Percentiles rank a stretch among this genome's conserved stretches.
Evolutionary conservation across 106 monocot genomes (phyloP).

Genomic region (Iris macrosiphon): DNA sequence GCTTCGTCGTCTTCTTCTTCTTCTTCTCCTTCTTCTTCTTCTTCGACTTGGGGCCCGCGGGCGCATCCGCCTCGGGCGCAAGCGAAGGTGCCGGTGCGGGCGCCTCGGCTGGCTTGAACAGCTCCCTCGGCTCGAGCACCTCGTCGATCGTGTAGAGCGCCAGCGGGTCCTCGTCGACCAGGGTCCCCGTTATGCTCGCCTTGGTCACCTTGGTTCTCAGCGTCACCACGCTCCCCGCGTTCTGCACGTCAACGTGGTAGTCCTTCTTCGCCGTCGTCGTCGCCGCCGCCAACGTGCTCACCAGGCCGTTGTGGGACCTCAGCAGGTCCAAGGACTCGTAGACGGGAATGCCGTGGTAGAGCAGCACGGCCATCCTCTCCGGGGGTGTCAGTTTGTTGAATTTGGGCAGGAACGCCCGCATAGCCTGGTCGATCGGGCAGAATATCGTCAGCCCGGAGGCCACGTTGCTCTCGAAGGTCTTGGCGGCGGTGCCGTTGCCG

Average conservation of each 20-base stretch:
- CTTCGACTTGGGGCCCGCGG: not conserved
- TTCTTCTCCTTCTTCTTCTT: not conserved
- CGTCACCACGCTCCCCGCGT: slow-evolving; percentile 19
- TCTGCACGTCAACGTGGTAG: slow-evolving; percentile 22
- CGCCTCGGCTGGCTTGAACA: slow-evolving; percentile 19
- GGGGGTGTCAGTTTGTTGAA: slow-evolving; percentile 70
- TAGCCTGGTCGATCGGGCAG: slow-evolving; percentile 64
- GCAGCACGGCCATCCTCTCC: slow-evolving; percentile 41
- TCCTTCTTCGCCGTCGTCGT: slow-evolving; percentile 8
- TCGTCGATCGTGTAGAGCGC: slow-evolving; percentile 26
- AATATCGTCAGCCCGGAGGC: slow-evolving; percentile 59
- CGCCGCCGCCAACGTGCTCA: slow-evolving; percentile 38
- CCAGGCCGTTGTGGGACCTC: slow-evolving; percentile 45
- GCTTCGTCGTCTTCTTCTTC: not conserved
- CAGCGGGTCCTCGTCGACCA: slow-evolving; percentile 25
- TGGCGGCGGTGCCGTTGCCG: slow-evolving; percentile 23
- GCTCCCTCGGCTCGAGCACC: slow-evolving; percentile 31
- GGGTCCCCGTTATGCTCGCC: slow-evolving; percentile 15
- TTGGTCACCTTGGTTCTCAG: slow-evolving; percentile 17
- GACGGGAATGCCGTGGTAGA: slow-evolving; percentile 74
- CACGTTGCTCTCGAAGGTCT: slow-evolving; percentile 39
- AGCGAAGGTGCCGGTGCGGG: slow-evolving; percentile 7
- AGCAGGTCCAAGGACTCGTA: slow-evolving; percentile 65
- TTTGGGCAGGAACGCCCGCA: slow-evolving; percentile 51
- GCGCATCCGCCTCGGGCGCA: not conserved